Percentiles rank a stretch among this genome's conserved stretches.
Conservation (phyloP, 2,329 filamentous ascomycete genomes). For the Coniochaeta sp. region DNA sequence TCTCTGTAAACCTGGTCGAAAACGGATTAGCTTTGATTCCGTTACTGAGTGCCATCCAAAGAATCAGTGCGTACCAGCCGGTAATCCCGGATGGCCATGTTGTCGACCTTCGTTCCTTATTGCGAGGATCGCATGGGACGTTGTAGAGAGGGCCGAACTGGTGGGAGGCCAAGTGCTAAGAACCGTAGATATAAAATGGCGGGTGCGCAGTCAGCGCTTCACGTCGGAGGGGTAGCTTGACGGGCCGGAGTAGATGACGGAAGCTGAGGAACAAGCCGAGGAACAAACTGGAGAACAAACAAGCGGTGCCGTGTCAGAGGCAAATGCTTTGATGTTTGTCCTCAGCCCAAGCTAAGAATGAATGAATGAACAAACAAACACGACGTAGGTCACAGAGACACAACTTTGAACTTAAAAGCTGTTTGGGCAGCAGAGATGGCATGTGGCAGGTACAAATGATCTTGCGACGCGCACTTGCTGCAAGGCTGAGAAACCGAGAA, state of each 20-base stretch:
- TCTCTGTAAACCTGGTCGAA: constrained; percentile 12
- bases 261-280: background rate
- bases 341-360: background rate
- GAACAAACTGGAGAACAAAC: background rate
- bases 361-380: background rate
- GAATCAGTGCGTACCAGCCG: background rate
- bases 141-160: background rate
- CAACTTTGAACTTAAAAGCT: background rate
- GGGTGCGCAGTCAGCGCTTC: background rate
- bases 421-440: background rate
- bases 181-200: background rate
- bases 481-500: background rate
- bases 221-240: background rate
- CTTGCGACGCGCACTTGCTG: background rate
- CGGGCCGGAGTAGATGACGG: background rate
- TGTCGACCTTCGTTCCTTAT: background rate
- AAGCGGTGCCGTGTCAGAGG: background rate
- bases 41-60: background rate
- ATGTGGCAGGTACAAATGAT: background rate
- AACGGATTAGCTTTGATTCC: background rate
- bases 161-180: background rate
- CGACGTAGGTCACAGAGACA: background rate
- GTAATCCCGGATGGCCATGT: background rate
- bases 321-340: background rate
- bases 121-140: background rate